phyloP scores from a whole-genome alignment of 306 rosid species.

The Pyrus communis region DNA sequence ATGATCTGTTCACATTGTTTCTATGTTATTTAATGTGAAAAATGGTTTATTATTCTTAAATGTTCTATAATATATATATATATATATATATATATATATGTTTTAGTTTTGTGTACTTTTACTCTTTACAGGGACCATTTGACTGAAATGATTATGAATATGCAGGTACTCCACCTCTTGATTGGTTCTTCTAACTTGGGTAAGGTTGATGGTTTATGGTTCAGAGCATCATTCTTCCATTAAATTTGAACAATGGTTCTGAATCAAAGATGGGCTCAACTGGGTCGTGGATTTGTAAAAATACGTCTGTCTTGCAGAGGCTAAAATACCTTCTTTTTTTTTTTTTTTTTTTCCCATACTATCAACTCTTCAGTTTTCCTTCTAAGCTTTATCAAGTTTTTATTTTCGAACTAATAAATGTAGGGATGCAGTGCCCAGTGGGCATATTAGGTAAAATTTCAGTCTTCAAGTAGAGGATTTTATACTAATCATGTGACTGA shows the following conservation, averaged over 20 bases:
- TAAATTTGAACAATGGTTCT: not conserved
- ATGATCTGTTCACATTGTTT: not conserved
- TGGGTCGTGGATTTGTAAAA: not conserved
- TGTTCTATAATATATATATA: not conserved
- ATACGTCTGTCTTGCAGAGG: not conserved
- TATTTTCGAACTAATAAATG: not conserved
- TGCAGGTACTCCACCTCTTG: slow-evolving; percentile 70
- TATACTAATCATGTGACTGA: not conserved
- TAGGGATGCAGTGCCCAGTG: too few species aligned
- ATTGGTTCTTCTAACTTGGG: slow-evolving; percentile 60
- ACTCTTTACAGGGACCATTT: slow-evolving; percentile 1
- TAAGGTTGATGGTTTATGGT: slow-evolving; percentile 21
- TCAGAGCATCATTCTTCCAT: not conserved
- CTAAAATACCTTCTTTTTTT: not conserved
- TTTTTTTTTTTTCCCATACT: not conserved
- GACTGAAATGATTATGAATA: slow-evolving; percentile 5
- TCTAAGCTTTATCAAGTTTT: not conserved
- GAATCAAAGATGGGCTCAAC: not conserved
- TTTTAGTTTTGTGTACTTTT: not conserved
- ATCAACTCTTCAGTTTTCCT: not conserved
- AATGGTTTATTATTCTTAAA: not conserved
- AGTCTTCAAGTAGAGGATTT: not conserved
- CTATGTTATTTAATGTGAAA: not conserved
- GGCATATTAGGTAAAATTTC: not conserved
- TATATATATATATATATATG: too few species aligned